Percentiles rank a stretch among this genome's conserved stretches.
phyloP scores from a whole-genome alignment of 2,329 filamentous ascomycete genomes.

The Ophiocordyceps sinensis region DNA sequence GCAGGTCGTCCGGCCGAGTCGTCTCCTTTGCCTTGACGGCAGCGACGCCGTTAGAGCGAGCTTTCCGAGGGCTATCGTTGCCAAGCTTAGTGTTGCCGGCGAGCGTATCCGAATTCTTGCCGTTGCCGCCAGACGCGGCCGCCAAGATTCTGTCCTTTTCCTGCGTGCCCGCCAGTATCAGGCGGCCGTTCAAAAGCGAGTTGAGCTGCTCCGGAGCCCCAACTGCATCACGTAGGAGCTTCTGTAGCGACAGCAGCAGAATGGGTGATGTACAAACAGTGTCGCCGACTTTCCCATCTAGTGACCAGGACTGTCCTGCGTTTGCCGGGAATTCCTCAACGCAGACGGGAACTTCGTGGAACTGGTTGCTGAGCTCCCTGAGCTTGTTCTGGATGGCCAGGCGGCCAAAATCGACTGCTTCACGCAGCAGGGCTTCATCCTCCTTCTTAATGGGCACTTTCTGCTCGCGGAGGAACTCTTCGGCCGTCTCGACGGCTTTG shows the following conservation, averaged over 20 bases:
- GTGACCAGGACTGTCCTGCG: conserved; percentile 50
- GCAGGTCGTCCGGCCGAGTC: conserved; percentile 10
- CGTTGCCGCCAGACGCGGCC: conserved; percentile 4
- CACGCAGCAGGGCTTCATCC: conserved; percentile 45
- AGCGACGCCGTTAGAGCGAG: conserved; percentile 15
- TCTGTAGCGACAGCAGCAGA: conserved; percentile 37
- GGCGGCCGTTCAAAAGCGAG: conserved; percentile 30
- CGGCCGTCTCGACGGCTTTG: conserved; percentile 49
- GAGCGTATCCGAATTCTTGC: conserved; percentile 11
- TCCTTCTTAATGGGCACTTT: conserved; percentile 40
- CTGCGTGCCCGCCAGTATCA: conserved; percentile 23
- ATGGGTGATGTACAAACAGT: conserved; percentile 32
- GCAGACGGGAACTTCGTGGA: conserved; percentile 67
- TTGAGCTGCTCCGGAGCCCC: conserved; percentile 29
- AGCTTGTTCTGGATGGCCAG: conserved; percentile 42
- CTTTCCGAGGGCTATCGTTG: conserved; percentile 18
- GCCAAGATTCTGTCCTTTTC: conserved; percentile 19
- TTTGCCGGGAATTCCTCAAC: conserved; percentile 51
- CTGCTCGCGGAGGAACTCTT: conserved; percentile 50
- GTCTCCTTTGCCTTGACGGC: conserved; percentile 8
- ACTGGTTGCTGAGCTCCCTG: conserved; percentile 52
- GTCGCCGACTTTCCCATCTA: conserved; percentile 39
- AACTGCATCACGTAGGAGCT: conserved; percentile 30
- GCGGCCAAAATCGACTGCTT: conserved; percentile 53
- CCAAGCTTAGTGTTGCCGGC: conserved; percentile 30